Conservation (phyloP, 192 early-diverging fungal species). For the Physocladia obscura region DNA sequence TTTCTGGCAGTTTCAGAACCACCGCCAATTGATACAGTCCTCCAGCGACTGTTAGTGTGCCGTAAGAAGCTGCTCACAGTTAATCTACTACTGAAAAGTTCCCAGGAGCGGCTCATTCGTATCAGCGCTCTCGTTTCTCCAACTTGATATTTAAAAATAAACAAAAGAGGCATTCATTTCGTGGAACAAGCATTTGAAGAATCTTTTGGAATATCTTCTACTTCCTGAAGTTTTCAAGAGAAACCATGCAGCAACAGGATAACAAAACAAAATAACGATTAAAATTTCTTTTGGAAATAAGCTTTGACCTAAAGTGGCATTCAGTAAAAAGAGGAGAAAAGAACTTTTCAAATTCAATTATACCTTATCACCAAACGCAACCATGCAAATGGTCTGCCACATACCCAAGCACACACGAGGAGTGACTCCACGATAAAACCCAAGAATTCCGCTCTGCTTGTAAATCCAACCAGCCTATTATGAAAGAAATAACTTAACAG, state of each 20-base stretch:
- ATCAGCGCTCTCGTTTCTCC: too few species aligned
- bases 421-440: constrained; percentile 79
- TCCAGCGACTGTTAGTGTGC: constrained; percentile 11
- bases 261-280: too few species aligned
- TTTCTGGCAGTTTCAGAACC: constrained; percentile 8
- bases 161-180: too few species aligned
- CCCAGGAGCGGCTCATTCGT: constrained; percentile 7
- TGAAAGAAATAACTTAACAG: background rate
- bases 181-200: too few species aligned
- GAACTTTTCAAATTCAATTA: background rate
- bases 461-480: constrained; percentile 77
- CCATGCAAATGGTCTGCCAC: constrained; percentile 90
- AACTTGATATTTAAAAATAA: too few species aligned
- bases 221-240: too few species aligned
- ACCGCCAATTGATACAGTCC: constrained; percentile 17
- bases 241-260: too few species aligned
- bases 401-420: constrained; percentile 53
- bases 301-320: constrained; percentile 39
- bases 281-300: constrained; percentile 40
- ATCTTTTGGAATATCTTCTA: too few species aligned
- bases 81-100: background rate
- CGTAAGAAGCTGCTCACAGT: constrained; percentile 14
- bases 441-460: constrained; percentile 82
- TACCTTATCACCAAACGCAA: constrained; percentile 66
- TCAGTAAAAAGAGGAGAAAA: constrained; percentile 3